Evolutionary conservation across 148 eudicot genomes (phyloP).

Genomic region (Bassia scoparia): DNA sequence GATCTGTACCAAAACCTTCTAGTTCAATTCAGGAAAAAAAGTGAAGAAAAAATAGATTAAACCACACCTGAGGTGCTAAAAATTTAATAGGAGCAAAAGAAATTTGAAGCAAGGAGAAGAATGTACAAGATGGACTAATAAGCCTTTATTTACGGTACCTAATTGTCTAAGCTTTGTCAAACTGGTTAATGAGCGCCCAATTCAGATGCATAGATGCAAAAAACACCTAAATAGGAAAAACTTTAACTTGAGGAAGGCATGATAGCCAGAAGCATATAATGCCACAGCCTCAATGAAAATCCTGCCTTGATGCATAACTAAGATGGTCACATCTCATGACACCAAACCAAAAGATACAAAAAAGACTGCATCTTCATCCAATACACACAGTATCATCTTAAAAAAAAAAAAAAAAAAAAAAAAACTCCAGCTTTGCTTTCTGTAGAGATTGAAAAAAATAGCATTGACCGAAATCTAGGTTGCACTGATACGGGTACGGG

Average conservation of each 20-base stretch:
- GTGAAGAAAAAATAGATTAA: neutral
- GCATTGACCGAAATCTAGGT: too few relatives aligned
- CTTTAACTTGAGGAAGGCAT: neutral
- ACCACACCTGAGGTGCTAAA: neutral
- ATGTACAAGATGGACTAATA: neutral
- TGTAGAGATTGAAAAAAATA: too few relatives aligned
- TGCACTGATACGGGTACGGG: too few relatives aligned
- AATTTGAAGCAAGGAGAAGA: neutral
- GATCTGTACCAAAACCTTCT: neutral
- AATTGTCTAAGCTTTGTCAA: neutral
- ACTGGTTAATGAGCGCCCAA: neutral
- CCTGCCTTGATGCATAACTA: neutral
- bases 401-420: too few relatives aligned
- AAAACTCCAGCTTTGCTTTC: neutral
- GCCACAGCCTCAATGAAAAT: neutral
- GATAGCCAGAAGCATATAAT: neutral
- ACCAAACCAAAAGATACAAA: neutral
- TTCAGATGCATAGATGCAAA: neutral
- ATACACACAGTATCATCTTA: neutral
- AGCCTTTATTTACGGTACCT: neutral
- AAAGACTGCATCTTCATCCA: too few relatives aligned
- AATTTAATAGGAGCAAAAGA: neutral
- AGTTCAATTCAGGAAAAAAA: neutral
- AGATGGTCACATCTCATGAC: neutral
- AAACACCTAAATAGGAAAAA: neutral